Base-by-base conservation (phyloP, 805 yeast species). In the Candida odintsovae region DNA sequence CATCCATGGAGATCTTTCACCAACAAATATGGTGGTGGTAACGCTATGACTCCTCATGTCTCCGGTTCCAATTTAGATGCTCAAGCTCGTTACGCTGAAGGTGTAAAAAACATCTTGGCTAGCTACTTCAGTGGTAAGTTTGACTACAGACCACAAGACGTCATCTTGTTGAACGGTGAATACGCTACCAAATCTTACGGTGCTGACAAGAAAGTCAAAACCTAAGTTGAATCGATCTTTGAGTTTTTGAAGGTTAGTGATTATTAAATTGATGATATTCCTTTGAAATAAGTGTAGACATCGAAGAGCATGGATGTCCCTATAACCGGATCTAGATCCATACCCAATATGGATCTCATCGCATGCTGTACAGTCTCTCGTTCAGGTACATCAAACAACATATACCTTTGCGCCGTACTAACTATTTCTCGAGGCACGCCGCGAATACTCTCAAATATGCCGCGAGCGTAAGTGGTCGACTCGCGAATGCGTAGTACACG, bases 21-120 rank as follows among this genome's bases (percentile, higher is more conserved):
- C 42, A 83, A 83, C 76, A 69, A 76, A 58, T 76, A 72, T 54
- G 84, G 83, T 49, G 86, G 78, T 33, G 92, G 92, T 54, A 86
- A 86, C 57, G 92, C 90, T 45, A 84, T 86, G 92, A 83, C 89
- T 43, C 90, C 90, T 19, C 94, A 85, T 62, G 77, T 81, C 55
- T 80, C 87, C 45, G 94, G 95, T 51, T 81, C 92, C 22, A 80
- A 88, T 38, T 69, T 86, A 55, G 92, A 86, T 64, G 92, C 95
- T 33, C 94, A 86, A 69, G 70, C 71, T 37, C 74, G 94, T 59
- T 86, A 86, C 57, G 79, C 92, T 16, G 67, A 66, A 22, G 95
- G 95, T 43, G 81, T 81, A 35, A 76, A 80, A 70, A 70, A 70
- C 54, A 84, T 86, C 57, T 74, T 86, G 64, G 71, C 74, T 47